These are phyloP conservation scores for Beauveria pseudobassiana DNA, from an alignment of 2,329 filamentous ascomycete species.

Conservation along the genomic window DNA sequence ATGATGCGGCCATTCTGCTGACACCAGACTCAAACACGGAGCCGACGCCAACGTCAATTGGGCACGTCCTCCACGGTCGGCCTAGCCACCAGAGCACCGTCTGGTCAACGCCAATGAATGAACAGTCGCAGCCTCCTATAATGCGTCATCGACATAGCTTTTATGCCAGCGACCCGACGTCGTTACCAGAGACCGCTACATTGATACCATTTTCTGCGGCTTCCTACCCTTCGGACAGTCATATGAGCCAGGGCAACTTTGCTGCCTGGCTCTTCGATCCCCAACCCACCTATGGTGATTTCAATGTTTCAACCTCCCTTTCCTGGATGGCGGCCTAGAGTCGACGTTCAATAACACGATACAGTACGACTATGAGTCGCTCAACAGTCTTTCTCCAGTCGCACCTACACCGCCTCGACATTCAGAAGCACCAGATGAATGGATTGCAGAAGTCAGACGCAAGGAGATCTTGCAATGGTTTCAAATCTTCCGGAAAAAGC, in stretches of 20 bases:
- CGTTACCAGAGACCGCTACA: slow-evolving; percentile 25
- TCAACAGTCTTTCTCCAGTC: slow-evolving; percentile 39
- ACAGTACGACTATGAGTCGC: slow-evolving; percentile 43
- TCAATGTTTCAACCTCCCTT: slow-evolving; percentile 36
- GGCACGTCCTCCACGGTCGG: slow-evolving; percentile 15
- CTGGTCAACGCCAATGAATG: slow-evolving; percentile 26
- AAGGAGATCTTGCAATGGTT: slow-evolving; percentile 38
- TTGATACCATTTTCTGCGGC: slow-evolving; percentile 23
- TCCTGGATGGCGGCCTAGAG: slow-evolving; percentile 42
- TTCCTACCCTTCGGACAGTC: slow-evolving; percentile 24
- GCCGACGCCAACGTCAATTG: slow-evolving; percentile 20
- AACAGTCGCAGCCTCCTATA: slow-evolving; percentile 25
- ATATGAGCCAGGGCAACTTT: slow-evolving; percentile 37
- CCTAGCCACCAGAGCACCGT: slow-evolving; percentile 16
- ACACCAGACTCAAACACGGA: slow-evolving; percentile 31
- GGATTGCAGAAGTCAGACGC: slow-evolving; percentile 36
- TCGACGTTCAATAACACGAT: slow-evolving; percentile 45
- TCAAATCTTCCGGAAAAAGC: slow-evolving; percentile 34
- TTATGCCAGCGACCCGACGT: slow-evolving; percentile 24
- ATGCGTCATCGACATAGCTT: slow-evolving; percentile 31
- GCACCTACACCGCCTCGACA: slow-evolving; percentile 35
- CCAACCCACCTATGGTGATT: slow-evolving; percentile 33
- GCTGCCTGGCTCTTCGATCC: slow-evolving; percentile 45
- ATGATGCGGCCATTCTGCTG: slow-evolving; percentile 39
- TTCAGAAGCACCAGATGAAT: slow-evolving; percentile 33